Evolutionary conservation across 2,329 filamentous ascomycete genomes (phyloP).

Genomic region (Cryphonectria radicalis): DNA sequence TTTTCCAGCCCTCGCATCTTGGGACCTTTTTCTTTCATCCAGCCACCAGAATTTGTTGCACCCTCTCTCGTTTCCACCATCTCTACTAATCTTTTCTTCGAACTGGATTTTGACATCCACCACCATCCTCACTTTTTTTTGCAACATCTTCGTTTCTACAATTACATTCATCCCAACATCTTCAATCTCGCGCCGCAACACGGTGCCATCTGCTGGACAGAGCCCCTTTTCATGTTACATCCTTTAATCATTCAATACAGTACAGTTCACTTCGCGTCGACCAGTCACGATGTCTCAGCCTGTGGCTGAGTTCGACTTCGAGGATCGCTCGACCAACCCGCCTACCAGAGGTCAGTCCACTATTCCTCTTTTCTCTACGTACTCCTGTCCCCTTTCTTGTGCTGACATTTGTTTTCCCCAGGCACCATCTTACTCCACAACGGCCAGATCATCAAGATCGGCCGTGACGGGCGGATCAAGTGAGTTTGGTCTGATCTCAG

Average conservation of each 20-base stretch:
- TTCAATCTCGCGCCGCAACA: conserved; percentile 4
- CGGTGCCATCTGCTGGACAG: conserved; percentile 20
- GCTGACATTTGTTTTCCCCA: background rate
- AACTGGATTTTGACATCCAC: background rate
- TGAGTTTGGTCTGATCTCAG: conserved; percentile 24
- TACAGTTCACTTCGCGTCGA: background rate
- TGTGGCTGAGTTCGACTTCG: conserved; percentile 15
- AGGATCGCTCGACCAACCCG: background rate
- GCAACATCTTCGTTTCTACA: conserved; percentile 4
- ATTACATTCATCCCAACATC: background rate
- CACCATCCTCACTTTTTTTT: background rate
- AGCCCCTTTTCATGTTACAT: background rate
- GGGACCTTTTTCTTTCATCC: background rate
- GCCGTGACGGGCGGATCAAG: conserved; percentile 36
- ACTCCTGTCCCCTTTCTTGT: background rate
- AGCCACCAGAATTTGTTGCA: conserved; percentile 2
- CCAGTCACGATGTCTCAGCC: conserved; percentile 7
- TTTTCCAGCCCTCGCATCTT: background rate
- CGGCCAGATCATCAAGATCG: conserved; percentile 33
- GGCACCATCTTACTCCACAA: conserved; percentile 1
- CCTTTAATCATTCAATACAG: background rate
- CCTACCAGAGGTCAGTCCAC: conserved; percentile 6
- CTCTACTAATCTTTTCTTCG: background rate
- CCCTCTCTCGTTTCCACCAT: background rate
- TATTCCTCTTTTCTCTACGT: background rate